phyloP scores from a whole-genome alignment of 2,329 filamentous ascomycete species.

The Ceratocystis harringtonii region DNA sequence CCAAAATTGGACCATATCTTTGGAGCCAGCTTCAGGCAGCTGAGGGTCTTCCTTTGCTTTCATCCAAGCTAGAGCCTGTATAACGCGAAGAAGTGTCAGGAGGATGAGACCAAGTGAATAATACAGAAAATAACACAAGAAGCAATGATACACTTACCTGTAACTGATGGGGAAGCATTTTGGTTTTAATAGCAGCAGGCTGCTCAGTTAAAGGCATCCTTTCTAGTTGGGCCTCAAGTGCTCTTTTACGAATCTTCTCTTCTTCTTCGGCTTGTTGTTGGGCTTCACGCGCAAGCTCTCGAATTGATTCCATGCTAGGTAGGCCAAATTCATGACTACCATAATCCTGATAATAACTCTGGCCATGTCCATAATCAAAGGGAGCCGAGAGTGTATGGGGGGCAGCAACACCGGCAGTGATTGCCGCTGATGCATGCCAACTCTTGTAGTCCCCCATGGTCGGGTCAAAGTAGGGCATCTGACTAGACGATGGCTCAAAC shows the following conservation, averaged over 20 bases:
- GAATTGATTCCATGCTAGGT: neutral
- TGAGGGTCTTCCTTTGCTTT: constrained; percentile 56
- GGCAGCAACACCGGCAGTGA: too few species aligned
- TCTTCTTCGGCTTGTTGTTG: constrained; percentile 1
- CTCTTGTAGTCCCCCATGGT: too few species aligned
- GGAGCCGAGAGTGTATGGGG: too few species aligned
- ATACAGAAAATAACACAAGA: neutral
- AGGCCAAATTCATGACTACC: too few species aligned
- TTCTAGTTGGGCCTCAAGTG: constrained; percentile 47
- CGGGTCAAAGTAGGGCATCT: too few species aligned
- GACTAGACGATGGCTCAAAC: neutral
- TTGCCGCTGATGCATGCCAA: too few species aligned
- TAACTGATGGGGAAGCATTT: constrained; percentile 64
- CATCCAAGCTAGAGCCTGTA: constrained; percentile 62
- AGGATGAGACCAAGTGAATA: neutral
- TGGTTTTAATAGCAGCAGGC: constrained; percentile 47
- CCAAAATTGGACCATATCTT: constrained; percentile 28
- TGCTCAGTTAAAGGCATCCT: constrained; percentile 59
- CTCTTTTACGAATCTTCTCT: constrained; percentile 8
- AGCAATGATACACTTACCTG: constrained; percentile 29
- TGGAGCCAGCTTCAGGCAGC: constrained; percentile 42
- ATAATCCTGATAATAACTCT: too few species aligned
- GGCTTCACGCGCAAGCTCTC: neutral
- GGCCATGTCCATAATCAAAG: too few species aligned
- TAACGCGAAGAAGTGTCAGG: constrained; percentile 25